These are phyloP conservation scores for Candida xiaguanensis DNA, from an alignment of 805 yeast species.

Conservation along the genomic window DNA sequence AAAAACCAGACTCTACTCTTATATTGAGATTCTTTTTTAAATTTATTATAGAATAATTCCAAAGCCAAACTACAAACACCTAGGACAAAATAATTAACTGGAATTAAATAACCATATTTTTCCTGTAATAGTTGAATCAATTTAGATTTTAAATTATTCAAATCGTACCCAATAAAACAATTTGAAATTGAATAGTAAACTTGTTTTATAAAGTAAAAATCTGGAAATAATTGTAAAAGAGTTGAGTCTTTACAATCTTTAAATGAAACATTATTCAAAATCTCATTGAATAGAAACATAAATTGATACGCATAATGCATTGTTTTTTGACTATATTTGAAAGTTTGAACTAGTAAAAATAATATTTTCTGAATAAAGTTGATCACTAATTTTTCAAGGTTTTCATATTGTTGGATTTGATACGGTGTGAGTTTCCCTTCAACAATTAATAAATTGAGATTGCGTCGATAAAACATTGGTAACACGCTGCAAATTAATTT, in stretches of 20 bases:
- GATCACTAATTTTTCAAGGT: background rate
- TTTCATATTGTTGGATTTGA: background rate
- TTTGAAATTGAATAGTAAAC: background rate
- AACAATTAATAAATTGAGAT: background rate
- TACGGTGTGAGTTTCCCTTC: background rate
- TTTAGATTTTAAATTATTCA: background rate
- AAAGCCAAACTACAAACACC: constrained; percentile 6
- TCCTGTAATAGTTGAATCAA: background rate
- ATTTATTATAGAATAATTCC: background rate
- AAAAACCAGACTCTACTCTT: background rate
- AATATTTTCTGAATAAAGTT: background rate
- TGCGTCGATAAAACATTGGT: constrained; percentile 1
- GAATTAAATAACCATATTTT: constrained; percentile 1
- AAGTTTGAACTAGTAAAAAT: background rate
- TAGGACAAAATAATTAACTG: background rate
- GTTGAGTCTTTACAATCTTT: background rate
- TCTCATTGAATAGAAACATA: background rate
- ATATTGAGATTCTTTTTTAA: background rate
- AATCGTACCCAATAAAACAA: background rate
- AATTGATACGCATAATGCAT: constrained; percentile 3
- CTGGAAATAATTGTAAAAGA: background rate
- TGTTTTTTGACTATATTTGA: constrained; percentile 1
- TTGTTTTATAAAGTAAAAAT: constrained; percentile 2
- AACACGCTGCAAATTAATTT: background rate
- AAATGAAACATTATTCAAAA: background rate